Conservation (phyloP, 2,329 filamentous ascomycete genomes). For the Venturia effusa region DNA sequence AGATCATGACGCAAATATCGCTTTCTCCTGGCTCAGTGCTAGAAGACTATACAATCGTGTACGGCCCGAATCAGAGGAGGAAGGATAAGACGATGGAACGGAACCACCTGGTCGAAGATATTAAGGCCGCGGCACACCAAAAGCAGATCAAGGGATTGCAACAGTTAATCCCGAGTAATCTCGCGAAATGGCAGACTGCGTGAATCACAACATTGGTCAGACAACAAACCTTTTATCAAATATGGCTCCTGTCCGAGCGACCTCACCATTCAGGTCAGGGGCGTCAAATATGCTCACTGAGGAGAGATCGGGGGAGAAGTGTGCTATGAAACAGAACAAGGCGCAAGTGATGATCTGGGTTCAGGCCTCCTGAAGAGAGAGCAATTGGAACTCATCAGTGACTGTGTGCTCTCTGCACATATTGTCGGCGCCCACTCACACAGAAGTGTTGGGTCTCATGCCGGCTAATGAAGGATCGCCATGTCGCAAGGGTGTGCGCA, state of each 20-base stretch:
- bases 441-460: no score
- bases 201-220: not conserved
- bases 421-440: no score
- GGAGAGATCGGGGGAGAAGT: no score
- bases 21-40: slow-evolving; percentile 28
- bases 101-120: slow-evolving; percentile 17
- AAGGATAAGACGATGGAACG: slow-evolving; percentile 26
- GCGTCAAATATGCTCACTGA: not conserved
- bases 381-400: no score
- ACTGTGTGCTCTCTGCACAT: no score
- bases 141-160: slow-evolving; percentile 23
- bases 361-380: no score
- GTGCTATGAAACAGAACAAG: no score
- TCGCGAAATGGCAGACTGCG: slow-evolving; percentile 21
- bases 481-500: no score
- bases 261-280: not conserved
- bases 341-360: no score
- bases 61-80: slow-evolving; percentile 26
- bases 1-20: slow-evolving; percentile 27
- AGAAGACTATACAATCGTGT: slow-evolving; percentile 36
- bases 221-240: not conserved
- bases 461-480: no score
- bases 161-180: slow-evolving; percentile 23
- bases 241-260: no score
- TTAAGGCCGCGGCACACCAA: slow-evolving; percentile 21